A percentile compares a stretch with the other conserved stretches of the same genome.
phyloP scores from a whole-genome alignment of 148 eudicot species.

The Rhododendron kiyosumense region DNA sequence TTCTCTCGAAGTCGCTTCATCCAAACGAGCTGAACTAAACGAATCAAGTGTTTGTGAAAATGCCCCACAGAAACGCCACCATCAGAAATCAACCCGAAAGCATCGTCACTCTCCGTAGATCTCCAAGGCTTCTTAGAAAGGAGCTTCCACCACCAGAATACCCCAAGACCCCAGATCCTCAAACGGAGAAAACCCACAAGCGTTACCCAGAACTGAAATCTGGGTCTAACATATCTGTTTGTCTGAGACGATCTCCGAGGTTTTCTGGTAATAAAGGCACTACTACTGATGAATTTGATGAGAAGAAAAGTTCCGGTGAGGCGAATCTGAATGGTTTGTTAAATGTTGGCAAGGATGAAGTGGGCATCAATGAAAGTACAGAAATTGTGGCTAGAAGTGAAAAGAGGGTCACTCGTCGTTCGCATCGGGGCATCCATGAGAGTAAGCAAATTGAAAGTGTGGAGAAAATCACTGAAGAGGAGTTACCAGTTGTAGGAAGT shows the following conservation, averaged over 20 bases:
- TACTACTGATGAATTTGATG: not conserved
- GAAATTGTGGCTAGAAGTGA: slow-evolving; percentile 1
- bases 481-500: not conserved
- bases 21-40: not conserved
- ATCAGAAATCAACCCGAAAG: not conserved
- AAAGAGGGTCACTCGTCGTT: slow-evolving; percentile 27
- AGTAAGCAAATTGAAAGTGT: not conserved
- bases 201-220: not conserved
- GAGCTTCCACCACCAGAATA: slow-evolving; percentile 6
- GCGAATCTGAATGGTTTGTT: not conserved
- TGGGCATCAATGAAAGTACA: not conserved
- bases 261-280: slow-evolving; percentile 14
- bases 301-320: not conserved
- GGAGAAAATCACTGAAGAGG: slow-evolving; percentile 7
- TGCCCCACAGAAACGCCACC: slow-evolving; percentile 36
- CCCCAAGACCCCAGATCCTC: slow-evolving; percentile 23
- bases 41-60: slow-evolving; percentile 47
- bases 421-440: not conserved
- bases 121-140: slow-evolving; percentile 39
- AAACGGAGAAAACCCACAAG: slow-evolving; percentile 7
- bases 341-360: slow-evolving; percentile 2
- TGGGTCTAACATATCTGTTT: slow-evolving; percentile 12
- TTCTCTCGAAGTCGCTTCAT: no score
- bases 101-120: slow-evolving; percentile 37
- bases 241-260: slow-evolving; percentile 34